Evolutionary conservation across 331 rosid species (phyloP).

Genomic region (Pyrus hybrid): DNA sequence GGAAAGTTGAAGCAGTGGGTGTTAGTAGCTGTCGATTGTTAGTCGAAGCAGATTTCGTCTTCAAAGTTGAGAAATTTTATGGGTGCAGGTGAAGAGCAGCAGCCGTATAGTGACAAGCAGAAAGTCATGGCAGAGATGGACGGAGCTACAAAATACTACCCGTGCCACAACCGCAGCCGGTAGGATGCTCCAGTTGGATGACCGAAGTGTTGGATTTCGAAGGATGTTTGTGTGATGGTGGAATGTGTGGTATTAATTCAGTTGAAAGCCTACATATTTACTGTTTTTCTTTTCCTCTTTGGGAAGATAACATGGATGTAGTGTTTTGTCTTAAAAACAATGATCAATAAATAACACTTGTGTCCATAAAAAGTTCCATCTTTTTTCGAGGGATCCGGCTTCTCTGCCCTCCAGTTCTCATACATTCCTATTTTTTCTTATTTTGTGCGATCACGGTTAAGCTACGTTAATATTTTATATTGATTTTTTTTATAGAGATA

Average conservation of each 20-base stretch:
- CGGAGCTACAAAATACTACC: not conserved
- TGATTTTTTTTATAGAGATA: no score
- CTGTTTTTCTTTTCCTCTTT: not conserved
- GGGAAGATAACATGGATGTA: not conserved
- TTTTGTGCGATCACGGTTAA: no score
- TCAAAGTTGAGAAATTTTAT: not conserved
- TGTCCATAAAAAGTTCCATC: no score
- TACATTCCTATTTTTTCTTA: no score
- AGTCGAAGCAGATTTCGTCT: not conserved
- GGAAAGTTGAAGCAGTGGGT: not conserved
- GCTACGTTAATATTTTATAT: no score
- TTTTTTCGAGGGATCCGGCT: no score
- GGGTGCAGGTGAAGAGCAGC: not conserved
- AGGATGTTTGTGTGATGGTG: not conserved
- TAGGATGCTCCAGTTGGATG: not conserved
- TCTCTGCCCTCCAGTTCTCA: no score
- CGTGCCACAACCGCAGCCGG: not conserved
- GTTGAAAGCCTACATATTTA: not conserved
- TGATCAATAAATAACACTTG: no score
- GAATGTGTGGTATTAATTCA: not conserved
- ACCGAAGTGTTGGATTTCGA: not conserved
- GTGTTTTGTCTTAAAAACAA: not conserved
- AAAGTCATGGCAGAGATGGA: not conserved
- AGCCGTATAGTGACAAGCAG: not conserved
- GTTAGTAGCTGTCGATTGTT: not conserved